Percentiles rank a stretch among this genome's conserved stretches.
Conservation (phyloP, 805 yeast genomes). For the Ogataea glucozyma region DNA sequence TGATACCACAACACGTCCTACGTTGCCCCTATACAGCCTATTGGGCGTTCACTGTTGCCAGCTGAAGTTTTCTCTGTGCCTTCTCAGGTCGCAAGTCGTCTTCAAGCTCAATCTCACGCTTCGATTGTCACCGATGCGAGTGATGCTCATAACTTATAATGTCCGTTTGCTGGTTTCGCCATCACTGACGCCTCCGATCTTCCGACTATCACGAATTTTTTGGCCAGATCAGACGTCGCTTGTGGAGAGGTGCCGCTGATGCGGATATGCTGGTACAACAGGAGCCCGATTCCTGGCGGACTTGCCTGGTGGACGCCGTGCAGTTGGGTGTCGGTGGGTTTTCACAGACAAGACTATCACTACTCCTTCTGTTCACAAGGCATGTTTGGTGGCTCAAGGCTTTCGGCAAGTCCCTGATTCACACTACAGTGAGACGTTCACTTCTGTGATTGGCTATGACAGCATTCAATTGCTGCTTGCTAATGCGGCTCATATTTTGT, state of each 20-base stretch:
- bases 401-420: neutral
- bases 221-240: neutral
- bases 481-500: neutral
- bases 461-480: neutral
- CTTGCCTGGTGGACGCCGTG: constrained; percentile 2
- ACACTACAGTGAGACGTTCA: constrained; percentile 1
- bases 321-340: constrained; percentile 7
- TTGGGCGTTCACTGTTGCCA: too few species aligned
- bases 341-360: constrained; percentile 1
- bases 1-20: too few species aligned
- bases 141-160: neutral
- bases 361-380: neutral
- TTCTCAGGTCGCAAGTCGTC: too few species aligned
- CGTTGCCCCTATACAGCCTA: too few species aligned
- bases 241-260: neutral
- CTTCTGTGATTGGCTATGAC: constrained; percentile 2
- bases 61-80: too few species aligned
- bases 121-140: neutral
- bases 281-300: neutral
- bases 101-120: neutral
- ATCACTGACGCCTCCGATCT: neutral
- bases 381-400: constrained; percentile 7
- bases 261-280: constrained; percentile 1
- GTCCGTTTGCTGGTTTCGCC: neutral
- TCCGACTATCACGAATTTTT: neutral